phyloP scores from a whole-genome alignment of 768 basidiomycete species.

The Suillus tomentosus region DNA sequence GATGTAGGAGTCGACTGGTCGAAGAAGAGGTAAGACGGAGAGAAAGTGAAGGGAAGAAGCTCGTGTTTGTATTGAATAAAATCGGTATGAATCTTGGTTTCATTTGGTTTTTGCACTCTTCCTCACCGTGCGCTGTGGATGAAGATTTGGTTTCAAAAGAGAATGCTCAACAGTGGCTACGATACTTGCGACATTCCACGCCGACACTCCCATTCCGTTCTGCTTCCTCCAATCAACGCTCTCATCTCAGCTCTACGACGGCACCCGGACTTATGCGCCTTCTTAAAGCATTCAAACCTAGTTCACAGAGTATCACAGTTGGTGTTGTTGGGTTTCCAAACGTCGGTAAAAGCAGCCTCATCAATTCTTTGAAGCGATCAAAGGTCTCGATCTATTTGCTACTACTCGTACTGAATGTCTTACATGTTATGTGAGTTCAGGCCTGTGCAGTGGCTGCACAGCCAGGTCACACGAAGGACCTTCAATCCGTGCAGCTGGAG shows the following conservation, averaged over 20 bases:
- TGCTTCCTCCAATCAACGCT: slow-evolving; percentile 72
- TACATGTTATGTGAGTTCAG: slow-evolving; percentile 34
- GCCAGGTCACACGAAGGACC: slow-evolving; percentile 89
- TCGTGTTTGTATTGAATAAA: slow-evolving; percentile 96
- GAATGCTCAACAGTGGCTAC: slow-evolving; percentile 89
- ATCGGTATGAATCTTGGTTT: slow-evolving; percentile 61
- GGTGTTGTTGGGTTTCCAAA: slow-evolving; percentile 97
- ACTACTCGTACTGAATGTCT: neutral
- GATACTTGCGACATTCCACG: slow-evolving; percentile 87
- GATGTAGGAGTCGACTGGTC: slow-evolving; percentile 87
- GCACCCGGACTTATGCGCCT: slow-evolving; percentile 78
- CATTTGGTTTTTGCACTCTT: slow-evolving; percentile 1
- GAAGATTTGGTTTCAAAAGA: slow-evolving; percentile 86
- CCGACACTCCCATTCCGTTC: slow-evolving; percentile 93
- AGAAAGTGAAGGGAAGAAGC: slow-evolving; percentile 86
- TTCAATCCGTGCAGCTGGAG: slow-evolving; percentile 91
- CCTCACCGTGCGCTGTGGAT: neutral
- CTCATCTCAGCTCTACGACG: slow-evolving; percentile 77
- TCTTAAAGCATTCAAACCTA: slow-evolving; percentile 81
- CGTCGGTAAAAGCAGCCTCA: slow-evolving; percentile 93
- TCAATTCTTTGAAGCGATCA: slow-evolving; percentile 87
- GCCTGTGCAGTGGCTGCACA: slow-evolving; percentile 95
- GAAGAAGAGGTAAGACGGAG: slow-evolving; percentile 91
- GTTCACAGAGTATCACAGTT: slow-evolving; percentile 72
- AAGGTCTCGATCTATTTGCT: slow-evolving; percentile 50